These are phyloP conservation scores for Yamadazyma paraphyllophila DNA, from an alignment of 805 yeast species.

Conservation along the genomic window DNA sequence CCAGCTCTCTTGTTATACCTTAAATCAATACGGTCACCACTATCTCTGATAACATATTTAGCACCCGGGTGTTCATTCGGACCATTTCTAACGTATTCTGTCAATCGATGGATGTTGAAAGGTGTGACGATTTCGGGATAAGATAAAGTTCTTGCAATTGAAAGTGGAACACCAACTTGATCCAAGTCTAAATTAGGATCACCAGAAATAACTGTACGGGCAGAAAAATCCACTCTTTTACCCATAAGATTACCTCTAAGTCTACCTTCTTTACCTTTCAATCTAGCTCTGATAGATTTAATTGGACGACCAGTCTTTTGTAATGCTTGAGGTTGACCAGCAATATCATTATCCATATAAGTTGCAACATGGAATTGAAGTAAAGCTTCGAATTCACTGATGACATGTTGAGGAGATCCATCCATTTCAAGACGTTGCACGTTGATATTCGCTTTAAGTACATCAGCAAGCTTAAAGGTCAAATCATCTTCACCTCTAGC, in stretches of 20 bases:
- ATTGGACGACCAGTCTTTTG: slow-evolving; percentile 99
- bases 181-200: slow-evolving; percentile 97
- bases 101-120: slow-evolving; percentile 88
- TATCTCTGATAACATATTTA: slow-evolving; percentile 94
- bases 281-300: slow-evolving; percentile 97
- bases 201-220: slow-evolving; percentile 98
- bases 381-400: slow-evolving; percentile 92
- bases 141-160: slow-evolving; percentile 91
- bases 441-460: slow-evolving; percentile 91
- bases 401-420: slow-evolving; percentile 98
- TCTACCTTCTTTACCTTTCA: slow-evolving; percentile 99
- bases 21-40: slow-evolving; percentile 97
- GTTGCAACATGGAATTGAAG: slow-evolving; percentile 98
- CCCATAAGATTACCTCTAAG: slow-evolving; percentile 99
- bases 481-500: slow-evolving; percentile 99
- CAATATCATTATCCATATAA: slow-evolving; percentile 98
- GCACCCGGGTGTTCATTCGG: slow-evolving; percentile 99
- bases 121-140: slow-evolving; percentile 99
- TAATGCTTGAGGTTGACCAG: slow-evolving; percentile 98
- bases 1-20: slow-evolving; percentile 98
- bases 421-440: slow-evolving; percentile 98
- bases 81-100: slow-evolving; percentile 93
- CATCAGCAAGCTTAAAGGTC: slow-evolving; percentile 95
- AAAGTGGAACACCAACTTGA: slow-evolving; percentile 98
- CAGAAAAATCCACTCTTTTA: slow-evolving; percentile 98